Base-by-base conservation (phyloP, 306 rosid species). In the Begonia masoniana region DNA sequence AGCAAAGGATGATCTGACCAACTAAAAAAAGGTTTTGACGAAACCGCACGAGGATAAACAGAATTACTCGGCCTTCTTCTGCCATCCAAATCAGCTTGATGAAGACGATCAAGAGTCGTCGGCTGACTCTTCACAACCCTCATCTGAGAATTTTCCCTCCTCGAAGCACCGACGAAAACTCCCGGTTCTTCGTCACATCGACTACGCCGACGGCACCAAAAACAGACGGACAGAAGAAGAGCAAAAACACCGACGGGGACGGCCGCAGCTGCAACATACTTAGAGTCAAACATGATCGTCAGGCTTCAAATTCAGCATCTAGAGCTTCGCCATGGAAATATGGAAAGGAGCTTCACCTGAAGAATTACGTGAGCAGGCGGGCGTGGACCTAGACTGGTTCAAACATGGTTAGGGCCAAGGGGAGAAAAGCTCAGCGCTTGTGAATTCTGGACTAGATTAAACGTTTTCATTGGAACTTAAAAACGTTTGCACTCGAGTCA, bases 1-100 rank as follows among this genome's bases (percentile, higher is more conserved):
- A 78, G 68, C 13, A 78, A 66, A 6, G 96, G 99, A 54, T 83
- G 76, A 59, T 92, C 88, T 23, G 49, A 59, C 99, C 96, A 92
- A 23, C 52, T 81, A 52, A 92, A 92, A 50, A 83, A 60, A 19
- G 72, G 61, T 21, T 65, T 82, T 55, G 56, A 77, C 5, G 83
- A 76, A 56, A 63, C 51, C 71, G 80, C 77, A 7, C 79, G 75
- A 10, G 71, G 71, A 15, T 75, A 61, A 43, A 62, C 74, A 52
- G 60, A 63, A 26, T 71, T 62, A 43, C 67, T 74, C 13, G 72
- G 71, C 12, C 66, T 68, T 51, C 59, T 73, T 47, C 60, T 78
- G 47, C 12, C 71, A 0, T 58, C 76, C 5, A 58, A 69, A 42
- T 69, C 82, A 59, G 55, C 11, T 51, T 43, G 66, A 42, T 55